phyloP scores from a whole-genome alignment of 1,284 basidiomycete genomes.

The Tranzscheliella williamsii region DNA sequence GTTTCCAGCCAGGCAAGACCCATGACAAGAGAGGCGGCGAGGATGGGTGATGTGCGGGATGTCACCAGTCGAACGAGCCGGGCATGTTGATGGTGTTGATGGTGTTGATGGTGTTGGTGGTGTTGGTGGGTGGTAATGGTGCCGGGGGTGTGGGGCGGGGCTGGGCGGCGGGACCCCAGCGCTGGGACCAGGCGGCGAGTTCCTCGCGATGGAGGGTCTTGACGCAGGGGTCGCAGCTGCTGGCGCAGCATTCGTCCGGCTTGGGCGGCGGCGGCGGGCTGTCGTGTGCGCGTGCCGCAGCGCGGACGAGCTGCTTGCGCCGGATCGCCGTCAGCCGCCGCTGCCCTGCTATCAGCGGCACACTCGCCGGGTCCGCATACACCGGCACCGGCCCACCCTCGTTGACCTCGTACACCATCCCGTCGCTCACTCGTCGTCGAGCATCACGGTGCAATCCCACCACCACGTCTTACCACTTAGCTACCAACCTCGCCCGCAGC shows the following conservation, averaged over 20 bases:
- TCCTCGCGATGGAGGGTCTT: slow-evolving; percentile 48
- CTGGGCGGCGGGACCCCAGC: slow-evolving; percentile 33
- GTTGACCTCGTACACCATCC: slow-evolving; percentile 12
- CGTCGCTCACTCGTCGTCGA: too few species aligned
- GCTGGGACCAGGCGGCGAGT: slow-evolving; percentile 30
- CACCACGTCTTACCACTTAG: too few species aligned
- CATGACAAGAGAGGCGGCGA: slow-evolving; percentile 1
- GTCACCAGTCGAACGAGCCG: slow-evolving; percentile 31
- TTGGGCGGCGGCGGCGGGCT: slow-evolving; percentile 43
- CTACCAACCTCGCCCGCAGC: too few species aligned
- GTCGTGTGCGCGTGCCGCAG: slow-evolving; percentile 28
- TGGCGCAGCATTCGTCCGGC: slow-evolving; percentile 46
- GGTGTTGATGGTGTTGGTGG: slow-evolving; percentile 1
- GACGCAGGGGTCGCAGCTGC: slow-evolving; percentile 46
- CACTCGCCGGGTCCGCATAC: slow-evolving; percentile 15
- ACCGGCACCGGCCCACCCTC: slow-evolving; percentile 16
- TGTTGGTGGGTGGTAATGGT: too few species aligned
- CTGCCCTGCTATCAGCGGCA: slow-evolving; percentile 29
- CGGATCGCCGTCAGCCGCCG: slow-evolving; percentile 37
- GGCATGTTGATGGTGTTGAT: slow-evolving; percentile 10
- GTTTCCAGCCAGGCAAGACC: too few species aligned
- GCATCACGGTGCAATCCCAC: too few species aligned
- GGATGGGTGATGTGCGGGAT: too few species aligned
- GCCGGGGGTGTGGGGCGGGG: too few species aligned
- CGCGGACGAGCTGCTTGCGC: slow-evolving; percentile 43